A percentile compares a stretch with the other conserved stretches of the same genome.
These are phyloP conservation scores for Xanthoconium separans DNA, from an alignment of 1,284 basidiomycete genomes.

Conservation along the genomic window DNA sequence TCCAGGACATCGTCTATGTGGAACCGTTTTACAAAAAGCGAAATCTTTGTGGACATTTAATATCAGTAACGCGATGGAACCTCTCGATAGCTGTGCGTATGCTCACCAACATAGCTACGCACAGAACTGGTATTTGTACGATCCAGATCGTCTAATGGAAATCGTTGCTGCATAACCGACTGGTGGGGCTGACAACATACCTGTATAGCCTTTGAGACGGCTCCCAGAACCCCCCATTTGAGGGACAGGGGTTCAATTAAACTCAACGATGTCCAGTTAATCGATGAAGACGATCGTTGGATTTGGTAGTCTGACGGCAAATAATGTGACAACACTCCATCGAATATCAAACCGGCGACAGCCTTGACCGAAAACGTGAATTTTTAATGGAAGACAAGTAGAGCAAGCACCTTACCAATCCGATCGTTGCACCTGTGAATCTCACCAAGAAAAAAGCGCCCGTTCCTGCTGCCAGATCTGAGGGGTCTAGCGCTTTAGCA, in stretches of 20 bases:
- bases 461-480: slow-evolving; percentile 72
- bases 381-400: slow-evolving; percentile 5
- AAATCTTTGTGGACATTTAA: slow-evolving; percentile 30
- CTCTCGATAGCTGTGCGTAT: not conserved
- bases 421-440: slow-evolving; percentile 79
- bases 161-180: slow-evolving; percentile 15
- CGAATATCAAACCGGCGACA: slow-evolving; percentile 71
- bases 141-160: slow-evolving; percentile 56
- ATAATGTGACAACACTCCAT: slow-evolving; percentile 47
- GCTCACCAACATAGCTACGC: slow-evolving; percentile 50
- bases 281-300: slow-evolving; percentile 42
- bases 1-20: slow-evolving; percentile 27
- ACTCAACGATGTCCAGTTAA: slow-evolving; percentile 53
- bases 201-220: slow-evolving; percentile 55
- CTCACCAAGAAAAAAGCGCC: slow-evolving; percentile 81
- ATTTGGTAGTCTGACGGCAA: slow-evolving; percentile 48
- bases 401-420: slow-evolving; percentile 54
- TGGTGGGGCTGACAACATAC: slow-evolving; percentile 33
- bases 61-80: slow-evolving; percentile 23
- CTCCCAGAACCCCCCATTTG: slow-evolving; percentile 41
- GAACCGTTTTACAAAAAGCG: slow-evolving; percentile 30
- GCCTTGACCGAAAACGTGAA: slow-evolving; percentile 45
- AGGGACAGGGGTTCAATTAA: slow-evolving; percentile 43
- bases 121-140: slow-evolving; percentile 57
- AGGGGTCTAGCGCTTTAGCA: slow-evolving; percentile 56